phyloP scores from a whole-genome alignment of 2,329 filamentous ascomycete genomes.

The Fusarium nodosum region DNA sequence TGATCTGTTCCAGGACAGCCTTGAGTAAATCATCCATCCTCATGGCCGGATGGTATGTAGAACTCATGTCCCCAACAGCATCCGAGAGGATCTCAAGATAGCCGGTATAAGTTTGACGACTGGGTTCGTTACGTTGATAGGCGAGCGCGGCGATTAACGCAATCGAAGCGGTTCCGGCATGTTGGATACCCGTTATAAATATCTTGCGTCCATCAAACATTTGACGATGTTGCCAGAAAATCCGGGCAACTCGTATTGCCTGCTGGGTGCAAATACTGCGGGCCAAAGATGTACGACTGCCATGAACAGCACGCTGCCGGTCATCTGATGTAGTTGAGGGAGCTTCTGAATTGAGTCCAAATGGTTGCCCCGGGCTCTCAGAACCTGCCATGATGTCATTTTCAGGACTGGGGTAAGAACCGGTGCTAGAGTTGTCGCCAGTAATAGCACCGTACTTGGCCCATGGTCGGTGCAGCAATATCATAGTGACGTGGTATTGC shows the following conservation, averaged over 20 bases:
- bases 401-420: slow-evolving; percentile 53
- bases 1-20: slow-evolving; percentile 65
- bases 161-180: slow-evolving; percentile 67
- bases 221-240: slow-evolving; percentile 69
- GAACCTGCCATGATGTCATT: slow-evolving; percentile 37
- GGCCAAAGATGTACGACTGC: slow-evolving; percentile 61
- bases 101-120: slow-evolving; percentile 57
- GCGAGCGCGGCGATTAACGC: slow-evolving; percentile 65
- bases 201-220: slow-evolving; percentile 66
- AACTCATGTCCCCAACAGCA: slow-evolving; percentile 66
- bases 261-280: slow-evolving; percentile 68
- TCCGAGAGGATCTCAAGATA: slow-evolving; percentile 67
- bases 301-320: slow-evolving; percentile 55
- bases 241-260: slow-evolving; percentile 65
- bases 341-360: slow-evolving; percentile 35
- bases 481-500: slow-evolving; percentile 67
- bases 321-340: slow-evolving; percentile 51
- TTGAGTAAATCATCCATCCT: slow-evolving; percentile 67
- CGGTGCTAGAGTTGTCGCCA: slow-evolving; percentile 50
- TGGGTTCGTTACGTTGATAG: slow-evolving; percentile 54
- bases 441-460: slow-evolving; percentile 62
- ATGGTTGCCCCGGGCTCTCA: slow-evolving; percentile 36
- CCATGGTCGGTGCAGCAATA: slow-evolving; percentile 67
- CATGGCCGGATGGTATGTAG: slow-evolving; percentile 66
- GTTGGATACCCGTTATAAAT: slow-evolving; percentile 65